Conservation (phyloP, 768 basidiomycete genomes). For the Tubosaeta sp. region DNA sequence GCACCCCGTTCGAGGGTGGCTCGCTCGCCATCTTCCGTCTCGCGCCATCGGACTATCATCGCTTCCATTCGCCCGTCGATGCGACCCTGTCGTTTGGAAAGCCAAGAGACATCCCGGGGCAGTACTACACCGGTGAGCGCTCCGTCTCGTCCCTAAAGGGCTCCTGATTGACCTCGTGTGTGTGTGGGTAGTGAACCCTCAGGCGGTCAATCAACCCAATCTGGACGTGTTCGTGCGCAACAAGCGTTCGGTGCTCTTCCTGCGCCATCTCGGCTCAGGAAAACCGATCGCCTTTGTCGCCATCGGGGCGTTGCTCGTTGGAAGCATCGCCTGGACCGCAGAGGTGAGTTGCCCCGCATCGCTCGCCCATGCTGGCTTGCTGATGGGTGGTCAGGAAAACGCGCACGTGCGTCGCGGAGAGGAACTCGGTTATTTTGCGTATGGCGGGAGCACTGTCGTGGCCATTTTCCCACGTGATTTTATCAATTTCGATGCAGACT, state of each 20-base stretch:
- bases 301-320: conserved; percentile 79
- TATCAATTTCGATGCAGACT: conserved; percentile 58
- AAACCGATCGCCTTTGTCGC: conserved; percentile 64
- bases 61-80: conserved; percentile 70
- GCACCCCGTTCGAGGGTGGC: conserved; percentile 38
- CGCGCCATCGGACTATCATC: conserved; percentile 79
- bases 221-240: conserved; percentile 63
- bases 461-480: conserved; percentile 53
- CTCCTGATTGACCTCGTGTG: not conserved
- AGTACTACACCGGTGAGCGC: conserved; percentile 55
- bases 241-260: conserved; percentile 10
- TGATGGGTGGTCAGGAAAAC: conserved; percentile 30
- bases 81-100: conserved; percentile 40
- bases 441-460: conserved; percentile 75
- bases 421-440: conserved; percentile 63
- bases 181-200: conserved; percentile 67
- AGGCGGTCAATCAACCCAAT: conserved; percentile 64
- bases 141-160: not conserved
- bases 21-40: conserved; percentile 69
- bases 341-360: conserved; percentile 9
- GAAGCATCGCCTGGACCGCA: conserved; percentile 64
- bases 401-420: conserved; percentile 58
- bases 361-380: not conserved
- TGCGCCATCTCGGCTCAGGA: conserved; percentile 21
- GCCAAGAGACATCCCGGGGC: conserved; percentile 44